Evolutionary conservation across 1,139 yeast species (phyloP).

Genomic region (Yamadazyma sp.): DNA sequence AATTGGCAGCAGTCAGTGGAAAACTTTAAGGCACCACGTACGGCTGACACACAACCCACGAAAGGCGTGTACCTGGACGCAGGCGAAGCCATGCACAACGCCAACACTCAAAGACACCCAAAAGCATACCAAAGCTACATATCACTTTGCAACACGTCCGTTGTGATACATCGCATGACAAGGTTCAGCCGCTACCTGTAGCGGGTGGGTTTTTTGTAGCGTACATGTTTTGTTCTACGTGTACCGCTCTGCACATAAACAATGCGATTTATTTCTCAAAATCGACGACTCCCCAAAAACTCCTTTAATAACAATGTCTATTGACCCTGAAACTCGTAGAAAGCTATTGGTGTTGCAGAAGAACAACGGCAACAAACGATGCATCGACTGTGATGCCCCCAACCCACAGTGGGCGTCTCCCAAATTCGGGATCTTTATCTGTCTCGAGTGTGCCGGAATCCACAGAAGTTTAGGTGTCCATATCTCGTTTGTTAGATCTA

Average conservation of each 20-base stretch:
- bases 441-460: conserved; percentile 95
- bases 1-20: not conserved
- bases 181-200: too few relatives aligned
- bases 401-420: conserved; percentile 99
- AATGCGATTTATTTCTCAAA: not conserved
- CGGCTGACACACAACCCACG: not conserved
- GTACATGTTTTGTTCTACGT: not conserved
- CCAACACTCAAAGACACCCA: not conserved
- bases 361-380: conserved; percentile 77
- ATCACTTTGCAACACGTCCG: too few relatives aligned
- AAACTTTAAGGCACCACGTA: not conserved
- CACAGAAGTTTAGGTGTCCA: conserved; percentile 98
- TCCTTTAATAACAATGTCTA: conserved; percentile 49
- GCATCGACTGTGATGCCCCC: conserved; percentile 93
- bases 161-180: too few relatives aligned
- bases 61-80: too few relatives aligned
- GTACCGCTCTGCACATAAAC: not conserved
- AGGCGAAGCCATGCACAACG: too few relatives aligned
- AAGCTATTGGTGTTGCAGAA: conserved; percentile 79
- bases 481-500: conserved; percentile 91
- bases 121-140: too few relatives aligned
- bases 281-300: not conserved
- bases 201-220: too few relatives aligned
- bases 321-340: conserved; percentile 88
- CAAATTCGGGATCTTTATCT: conserved; percentile 92